A percentile compares a stretch with the other conserved stretches of the same genome.
Evolutionary conservation across 176 grass and related monocot species (phyloP).

Genomic region (Ananas comosus): DNA sequence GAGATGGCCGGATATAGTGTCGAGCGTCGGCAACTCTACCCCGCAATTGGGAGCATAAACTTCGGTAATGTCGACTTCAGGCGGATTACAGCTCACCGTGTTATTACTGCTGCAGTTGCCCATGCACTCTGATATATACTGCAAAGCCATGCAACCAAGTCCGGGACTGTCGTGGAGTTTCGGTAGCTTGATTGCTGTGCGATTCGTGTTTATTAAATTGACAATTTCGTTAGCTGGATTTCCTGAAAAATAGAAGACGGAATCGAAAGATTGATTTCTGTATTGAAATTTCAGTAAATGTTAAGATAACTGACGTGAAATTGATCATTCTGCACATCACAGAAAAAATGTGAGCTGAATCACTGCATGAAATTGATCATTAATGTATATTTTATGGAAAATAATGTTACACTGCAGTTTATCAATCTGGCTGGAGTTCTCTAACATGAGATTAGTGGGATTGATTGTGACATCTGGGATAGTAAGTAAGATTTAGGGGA

Average conservation of each 20-base stretch:
- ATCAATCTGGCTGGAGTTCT: too few species aligned
- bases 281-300: too few species aligned
- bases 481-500: too few species aligned
- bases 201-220: constrained; percentile 50
- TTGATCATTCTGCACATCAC: too few species aligned
- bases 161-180: constrained; percentile 50
- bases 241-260: constrained; percentile 26
- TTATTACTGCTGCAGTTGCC: constrained; percentile 34
- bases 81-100: constrained; percentile 42
- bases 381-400: too few species aligned
- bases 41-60: constrained; percentile 90
- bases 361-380: too few species aligned
- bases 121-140: constrained; percentile 58
- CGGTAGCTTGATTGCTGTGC: constrained; percentile 44
- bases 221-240: constrained; percentile 73
- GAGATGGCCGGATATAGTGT: constrained; percentile 44
- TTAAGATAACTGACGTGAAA: too few species aligned
- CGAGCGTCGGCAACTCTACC: constrained; percentile 80
- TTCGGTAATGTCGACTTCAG: constrained; percentile 70
- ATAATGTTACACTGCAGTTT: too few species aligned
- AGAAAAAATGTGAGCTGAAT: too few species aligned
- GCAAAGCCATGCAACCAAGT: constrained; percentile 88
- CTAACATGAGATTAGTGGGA: too few species aligned
- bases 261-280: too few species aligned
- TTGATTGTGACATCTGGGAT: too few species aligned